Evolutionary conservation across 495 filamentous ascomycete species (phyloP).

Genomic region (Aspergillus olivimuriae): DNA sequence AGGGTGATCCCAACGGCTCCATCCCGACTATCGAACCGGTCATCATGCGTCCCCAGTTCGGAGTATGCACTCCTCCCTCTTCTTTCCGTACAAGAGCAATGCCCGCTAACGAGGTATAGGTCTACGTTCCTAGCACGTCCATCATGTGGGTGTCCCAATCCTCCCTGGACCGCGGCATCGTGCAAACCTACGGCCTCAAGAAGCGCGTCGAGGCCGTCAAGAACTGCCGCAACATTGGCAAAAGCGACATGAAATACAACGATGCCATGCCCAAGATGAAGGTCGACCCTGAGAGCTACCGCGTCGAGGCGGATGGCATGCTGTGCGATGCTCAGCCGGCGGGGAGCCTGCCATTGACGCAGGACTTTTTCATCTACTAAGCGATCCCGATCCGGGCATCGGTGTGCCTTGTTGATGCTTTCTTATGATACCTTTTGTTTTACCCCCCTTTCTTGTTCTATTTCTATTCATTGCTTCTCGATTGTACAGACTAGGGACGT

Average conservation of each 20-base stretch:
- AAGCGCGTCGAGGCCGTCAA: slow-evolving; percentile 79
- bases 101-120: slow-evolving; percentile 16
- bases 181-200: slow-evolving; percentile 65
- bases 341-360: slow-evolving; percentile 66
- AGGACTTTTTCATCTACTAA: slow-evolving; percentile 38
- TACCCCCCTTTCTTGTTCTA: neutral
- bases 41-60: slow-evolving; percentile 85
- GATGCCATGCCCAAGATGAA: slow-evolving; percentile 82
- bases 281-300: slow-evolving; percentile 89
- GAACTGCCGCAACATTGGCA: slow-evolving; percentile 72
- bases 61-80: slow-evolving; percentile 32
- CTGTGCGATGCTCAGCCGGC: slow-evolving; percentile 73
- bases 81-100: neutral
- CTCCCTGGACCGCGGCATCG: slow-evolving; percentile 55
- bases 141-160: slow-evolving; percentile 80
- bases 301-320: slow-evolving; percentile 80
- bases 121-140: slow-evolving; percentile 62
- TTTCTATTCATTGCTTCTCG: no score
- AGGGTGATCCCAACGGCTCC: slow-evolving; percentile 91
- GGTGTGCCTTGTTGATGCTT: no score
- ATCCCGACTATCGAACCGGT: slow-evolving; percentile 89
- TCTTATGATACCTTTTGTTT: neutral
- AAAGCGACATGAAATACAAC: slow-evolving; percentile 94
- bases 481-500: neutral
- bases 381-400: no score